These are phyloP conservation scores for Setaria viridis DNA, from an alignment of 202 grass and related monocot species.

Conservation along the genomic window DNA sequence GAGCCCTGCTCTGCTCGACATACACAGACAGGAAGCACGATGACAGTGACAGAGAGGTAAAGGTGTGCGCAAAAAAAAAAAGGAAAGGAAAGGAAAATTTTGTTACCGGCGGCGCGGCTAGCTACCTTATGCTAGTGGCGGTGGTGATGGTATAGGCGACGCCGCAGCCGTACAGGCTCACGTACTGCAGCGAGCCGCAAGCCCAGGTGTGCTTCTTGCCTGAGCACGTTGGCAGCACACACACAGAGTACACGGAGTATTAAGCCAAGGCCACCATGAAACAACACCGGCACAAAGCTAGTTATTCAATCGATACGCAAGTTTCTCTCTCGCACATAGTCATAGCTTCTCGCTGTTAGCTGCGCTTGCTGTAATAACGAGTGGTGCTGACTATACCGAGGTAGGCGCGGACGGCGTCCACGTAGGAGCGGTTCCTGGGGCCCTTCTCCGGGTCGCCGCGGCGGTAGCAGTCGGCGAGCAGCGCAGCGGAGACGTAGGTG, in stretches of 20 bases:
- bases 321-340: not conserved
- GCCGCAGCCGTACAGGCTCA: conserved; percentile 60
- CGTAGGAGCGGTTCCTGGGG: conserved; percentile 61
- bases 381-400: conserved; percentile 47
- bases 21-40: not conserved
- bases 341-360: not conserved
- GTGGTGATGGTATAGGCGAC: conserved; percentile 74
- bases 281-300: not conserved
- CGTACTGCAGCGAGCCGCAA: conserved; percentile 64
- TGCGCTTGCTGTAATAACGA: no score
- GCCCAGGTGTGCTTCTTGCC: conserved; percentile 67
- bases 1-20: not conserved
- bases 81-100: not conserved
- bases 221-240: conserved; percentile 46
- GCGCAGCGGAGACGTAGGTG: conserved; percentile 68
- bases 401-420: conserved; percentile 72
- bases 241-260: not conserved
- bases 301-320: not conserved
- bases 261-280: not conserved
- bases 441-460: conserved; percentile 50
- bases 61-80: not conserved
- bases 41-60: not conserved
- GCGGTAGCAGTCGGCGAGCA: conserved; percentile 87
- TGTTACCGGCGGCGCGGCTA: not conserved
- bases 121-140: conserved; percentile 72